These are phyloP conservation scores for Xylaria palmicola DNA, from an alignment of 495 filamentous ascomycete species.

Conservation along the genomic window DNA sequence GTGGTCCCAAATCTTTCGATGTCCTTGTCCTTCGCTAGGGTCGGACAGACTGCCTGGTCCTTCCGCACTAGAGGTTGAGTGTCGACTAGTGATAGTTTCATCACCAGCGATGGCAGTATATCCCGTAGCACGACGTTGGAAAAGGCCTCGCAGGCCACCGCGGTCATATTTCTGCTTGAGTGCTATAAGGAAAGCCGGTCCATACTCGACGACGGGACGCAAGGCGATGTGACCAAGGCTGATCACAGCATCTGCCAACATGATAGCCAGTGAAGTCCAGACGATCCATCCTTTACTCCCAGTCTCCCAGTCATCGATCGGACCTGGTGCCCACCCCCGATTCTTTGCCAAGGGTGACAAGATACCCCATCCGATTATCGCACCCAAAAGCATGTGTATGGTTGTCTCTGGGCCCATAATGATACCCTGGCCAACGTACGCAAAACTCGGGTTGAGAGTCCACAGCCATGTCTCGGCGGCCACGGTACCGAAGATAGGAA, in stretches of 20 bases:
- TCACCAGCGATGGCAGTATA: constrained; percentile 20
- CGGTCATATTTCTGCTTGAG: constrained; percentile 20
- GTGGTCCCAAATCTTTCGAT: constrained; percentile 38
- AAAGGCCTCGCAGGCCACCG: constrained; percentile 18
- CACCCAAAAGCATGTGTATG: constrained; percentile 92
- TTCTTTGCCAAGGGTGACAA: constrained; percentile 84
- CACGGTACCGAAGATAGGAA: constrained; percentile 77
- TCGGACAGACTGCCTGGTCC: constrained; percentile 9
- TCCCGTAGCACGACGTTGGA: constrained; percentile 13
- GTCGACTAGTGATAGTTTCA: constrained; percentile 22
- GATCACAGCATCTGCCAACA: constrained; percentile 90
- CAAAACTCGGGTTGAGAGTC: constrained; percentile 92
- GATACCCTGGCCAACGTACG: constrained; percentile 85
- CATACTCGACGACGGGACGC: constrained; percentile 48
- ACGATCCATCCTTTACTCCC: constrained; percentile 99
- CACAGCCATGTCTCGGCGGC: constrained; percentile 85
- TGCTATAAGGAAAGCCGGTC: constrained; percentile 11
- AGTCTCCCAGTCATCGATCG: constrained; percentile 80
- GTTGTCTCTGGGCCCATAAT: constrained; percentile 93
- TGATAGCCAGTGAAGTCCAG: constrained; percentile 92
- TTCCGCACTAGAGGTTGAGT: constrained; percentile 9
- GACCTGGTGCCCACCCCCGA: constrained; percentile 85
- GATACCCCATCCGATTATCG: constrained; percentile 86
- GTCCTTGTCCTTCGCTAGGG: background rate
- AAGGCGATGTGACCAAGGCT: constrained; percentile 80